phyloP scores from a whole-genome alignment of 306 rosid species.

The Phaseolus lunatus region DNA sequence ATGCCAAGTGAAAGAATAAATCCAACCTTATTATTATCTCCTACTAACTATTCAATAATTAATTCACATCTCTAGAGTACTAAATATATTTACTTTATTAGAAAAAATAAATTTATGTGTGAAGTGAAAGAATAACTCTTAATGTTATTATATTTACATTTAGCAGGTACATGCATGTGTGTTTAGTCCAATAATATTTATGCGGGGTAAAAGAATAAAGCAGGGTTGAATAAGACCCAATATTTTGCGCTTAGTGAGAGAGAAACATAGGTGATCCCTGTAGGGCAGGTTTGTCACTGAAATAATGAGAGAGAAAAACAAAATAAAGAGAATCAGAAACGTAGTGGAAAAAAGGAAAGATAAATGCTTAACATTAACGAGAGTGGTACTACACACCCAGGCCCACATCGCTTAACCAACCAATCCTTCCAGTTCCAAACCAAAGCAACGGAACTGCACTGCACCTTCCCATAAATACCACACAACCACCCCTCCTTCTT shows the following conservation, averaged over 20 bases:
- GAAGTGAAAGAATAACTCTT: too few relatives aligned
- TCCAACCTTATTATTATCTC: too few relatives aligned
- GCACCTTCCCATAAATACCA: slow-evolving; percentile 65
- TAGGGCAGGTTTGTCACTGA: not conserved
- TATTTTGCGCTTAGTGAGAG: not conserved
- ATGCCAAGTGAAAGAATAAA: not conserved
- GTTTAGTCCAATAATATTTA: too few relatives aligned
- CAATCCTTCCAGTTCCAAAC: too few relatives aligned
- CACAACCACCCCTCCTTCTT: slow-evolving; percentile 45
- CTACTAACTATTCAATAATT: too few relatives aligned
- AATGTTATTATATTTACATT: too few relatives aligned
- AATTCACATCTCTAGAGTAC: too few relatives aligned
- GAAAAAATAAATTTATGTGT: too few relatives aligned
- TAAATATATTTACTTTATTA: too few relatives aligned
- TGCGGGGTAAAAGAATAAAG: not conserved
- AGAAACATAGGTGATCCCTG: slow-evolving; percentile 5
- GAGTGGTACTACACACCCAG: slow-evolving; percentile 28
- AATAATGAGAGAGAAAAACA: not conserved
- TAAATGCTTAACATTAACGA: not conserved
- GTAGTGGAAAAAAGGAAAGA: not conserved
- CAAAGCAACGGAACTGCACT: not conserved
- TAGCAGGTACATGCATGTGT: not conserved
- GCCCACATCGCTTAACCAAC: not conserved
- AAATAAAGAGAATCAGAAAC: not conserved
- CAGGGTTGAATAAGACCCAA: not conserved